Percentiles rank a stretch among this genome's conserved stretches.
These are phyloP conservation scores for Capsicum rhomboideum DNA, from an alignment of 257 asterid genomes.

Conservation along the genomic window DNA sequence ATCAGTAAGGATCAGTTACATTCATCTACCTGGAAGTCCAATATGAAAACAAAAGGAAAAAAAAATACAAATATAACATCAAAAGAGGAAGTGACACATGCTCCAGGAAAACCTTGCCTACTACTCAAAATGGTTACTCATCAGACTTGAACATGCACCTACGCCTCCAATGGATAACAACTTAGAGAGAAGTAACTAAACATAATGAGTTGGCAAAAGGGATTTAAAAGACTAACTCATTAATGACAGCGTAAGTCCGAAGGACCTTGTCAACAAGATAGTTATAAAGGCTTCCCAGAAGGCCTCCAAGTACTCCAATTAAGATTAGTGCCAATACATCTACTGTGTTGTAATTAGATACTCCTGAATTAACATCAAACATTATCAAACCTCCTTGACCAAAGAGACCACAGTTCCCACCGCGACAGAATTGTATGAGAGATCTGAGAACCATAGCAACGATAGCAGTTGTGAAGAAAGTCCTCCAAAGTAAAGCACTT, in stretches of 20 bases:
- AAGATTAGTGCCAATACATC: slow-evolving; percentile 78
- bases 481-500: slow-evolving; percentile 98
- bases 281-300: slow-evolving; percentile 80
- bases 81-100: not conserved
- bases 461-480: slow-evolving; percentile 95
- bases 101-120: not conserved
- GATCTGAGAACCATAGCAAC: slow-evolving; percentile 84
- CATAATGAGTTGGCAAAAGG: not conserved
- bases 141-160: not conserved
- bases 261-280: slow-evolving; percentile 88
- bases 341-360: slow-evolving; percentile 50
- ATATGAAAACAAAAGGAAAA: not conserved
- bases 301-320: slow-evolving; percentile 83
- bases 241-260: slow-evolving; percentile 61
- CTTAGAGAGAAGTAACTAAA: not conserved
- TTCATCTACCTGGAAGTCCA: not conserved
- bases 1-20: not conserved
- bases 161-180: not conserved
- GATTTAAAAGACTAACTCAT: slow-evolving; percentile 50
- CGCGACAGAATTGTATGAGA: slow-evolving; percentile 58
- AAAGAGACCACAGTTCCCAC: slow-evolving; percentile 82
- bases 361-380: slow-evolving; percentile 63
- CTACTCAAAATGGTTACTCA: not conserved
- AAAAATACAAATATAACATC: not conserved
- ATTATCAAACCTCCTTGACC: slow-evolving; percentile 96